Conservation (phyloP, 2,329 filamentous ascomycete species). For the Colletotrichum lupini region DNA sequence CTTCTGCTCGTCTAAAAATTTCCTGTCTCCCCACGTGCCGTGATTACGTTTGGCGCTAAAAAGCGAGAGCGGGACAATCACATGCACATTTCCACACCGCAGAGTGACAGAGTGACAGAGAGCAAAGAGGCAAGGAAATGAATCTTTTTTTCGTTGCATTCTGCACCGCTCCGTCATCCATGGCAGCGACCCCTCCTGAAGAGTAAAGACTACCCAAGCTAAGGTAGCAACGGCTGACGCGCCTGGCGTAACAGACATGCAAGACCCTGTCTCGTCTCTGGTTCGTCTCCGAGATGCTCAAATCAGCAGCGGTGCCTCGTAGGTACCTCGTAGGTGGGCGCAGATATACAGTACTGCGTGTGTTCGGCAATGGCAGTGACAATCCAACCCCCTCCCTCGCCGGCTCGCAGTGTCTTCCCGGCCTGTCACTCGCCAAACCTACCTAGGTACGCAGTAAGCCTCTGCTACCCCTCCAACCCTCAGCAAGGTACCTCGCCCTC, state of each 20-base stretch:
- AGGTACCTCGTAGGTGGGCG: no score
- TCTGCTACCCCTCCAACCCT: not conserved
- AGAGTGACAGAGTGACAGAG: no score
- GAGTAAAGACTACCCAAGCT: not conserved
- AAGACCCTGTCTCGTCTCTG: not conserved
- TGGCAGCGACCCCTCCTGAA: not conserved
- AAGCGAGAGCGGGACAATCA: conserved; percentile 6
- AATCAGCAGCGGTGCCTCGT: not conserved
- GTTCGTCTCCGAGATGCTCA: not conserved
- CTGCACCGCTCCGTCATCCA: not conserved
- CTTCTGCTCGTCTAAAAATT: not conserved
- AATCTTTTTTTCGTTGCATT: not conserved
- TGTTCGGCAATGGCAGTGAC: conserved; percentile 14
- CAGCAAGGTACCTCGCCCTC: no score
- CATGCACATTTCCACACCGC: not conserved
- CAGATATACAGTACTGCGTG: no score
- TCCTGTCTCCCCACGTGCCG: conserved; percentile 18
- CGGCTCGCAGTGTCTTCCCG: conserved; percentile 10
- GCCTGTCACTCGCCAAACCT: conserved; percentile 13
- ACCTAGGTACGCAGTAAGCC: no score
- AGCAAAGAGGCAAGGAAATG: not conserved
- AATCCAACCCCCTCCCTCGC: not conserved
- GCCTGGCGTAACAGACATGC: conserved; percentile 10
- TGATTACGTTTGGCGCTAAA: conserved; percentile 28
- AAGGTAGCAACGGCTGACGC: conserved; percentile 11